Conservation (phyloP, 208 protist genomes). For the Entamoeba nuttalli region DNA sequence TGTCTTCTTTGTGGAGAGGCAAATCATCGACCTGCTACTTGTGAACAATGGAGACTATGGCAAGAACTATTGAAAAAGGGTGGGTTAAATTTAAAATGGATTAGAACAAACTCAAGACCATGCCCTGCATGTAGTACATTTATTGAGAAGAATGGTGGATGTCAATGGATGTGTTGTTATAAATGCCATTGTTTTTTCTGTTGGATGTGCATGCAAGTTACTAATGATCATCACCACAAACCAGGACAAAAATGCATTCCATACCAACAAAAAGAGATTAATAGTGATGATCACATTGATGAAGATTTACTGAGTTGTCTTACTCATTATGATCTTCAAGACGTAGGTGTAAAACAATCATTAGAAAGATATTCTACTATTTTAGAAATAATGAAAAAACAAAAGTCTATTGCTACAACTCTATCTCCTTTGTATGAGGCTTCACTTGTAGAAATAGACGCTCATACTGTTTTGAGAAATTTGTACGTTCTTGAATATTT, state of each 20-base stretch:
- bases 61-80: neutral
- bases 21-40: neutral
- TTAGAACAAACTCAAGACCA: neutral
- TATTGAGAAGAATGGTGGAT: neutral
- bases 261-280: neutral
- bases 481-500: neutral
- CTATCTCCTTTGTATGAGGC: neutral
- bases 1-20: neutral
- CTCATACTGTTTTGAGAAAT: neutral
- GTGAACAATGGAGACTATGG: neutral
- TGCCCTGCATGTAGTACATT: neutral
- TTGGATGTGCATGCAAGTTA: neutral
- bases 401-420: neutral
- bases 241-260: neutral
- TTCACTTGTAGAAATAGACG: neutral
- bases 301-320: neutral
- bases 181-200: neutral
- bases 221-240: neutral
- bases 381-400: neutral
- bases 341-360: neutral
- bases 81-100: neutral
- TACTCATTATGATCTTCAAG: neutral
- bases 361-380: neutral
- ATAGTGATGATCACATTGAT: neutral
- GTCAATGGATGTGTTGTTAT: neutral